Conservation (phyloP, 2,329 filamentous ascomycete genomes). For the Ploettnerulaceae sp. region DNA sequence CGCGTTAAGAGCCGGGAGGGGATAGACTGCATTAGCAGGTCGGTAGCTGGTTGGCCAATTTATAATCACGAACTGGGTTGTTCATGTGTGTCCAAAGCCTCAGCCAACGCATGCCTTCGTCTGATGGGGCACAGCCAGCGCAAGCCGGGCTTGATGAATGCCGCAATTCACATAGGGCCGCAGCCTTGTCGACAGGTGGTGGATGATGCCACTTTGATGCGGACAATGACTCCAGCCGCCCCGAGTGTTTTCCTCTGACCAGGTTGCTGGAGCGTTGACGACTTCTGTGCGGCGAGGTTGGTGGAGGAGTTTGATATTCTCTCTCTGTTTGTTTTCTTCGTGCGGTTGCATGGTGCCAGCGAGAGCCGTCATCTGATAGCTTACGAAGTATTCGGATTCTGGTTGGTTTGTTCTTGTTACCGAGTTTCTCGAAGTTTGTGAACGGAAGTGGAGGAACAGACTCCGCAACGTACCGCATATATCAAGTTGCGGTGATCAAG, state of each 20-base stretch:
- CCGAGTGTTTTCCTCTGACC: constrained; percentile 8
- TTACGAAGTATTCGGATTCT: constrained; percentile 1
- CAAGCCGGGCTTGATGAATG: too few relatives aligned
- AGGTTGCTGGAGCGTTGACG: constrained; percentile 4
- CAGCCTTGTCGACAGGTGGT: background rate
- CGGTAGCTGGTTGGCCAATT: background rate
- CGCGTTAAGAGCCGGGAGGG: background rate
- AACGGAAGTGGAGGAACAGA: constrained; percentile 5
- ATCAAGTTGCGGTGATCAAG: background rate
- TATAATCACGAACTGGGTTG: background rate
- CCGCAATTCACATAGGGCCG: constrained; percentile 8
- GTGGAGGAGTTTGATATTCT: background rate
- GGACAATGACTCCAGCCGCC: constrained; percentile 1
- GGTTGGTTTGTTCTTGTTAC: background rate
- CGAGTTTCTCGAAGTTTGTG: background rate
- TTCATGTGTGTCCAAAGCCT: background rate
- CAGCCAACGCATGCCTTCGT: background rate
- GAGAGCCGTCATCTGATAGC: constrained; percentile 9
- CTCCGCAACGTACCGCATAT: constrained; percentile 4
- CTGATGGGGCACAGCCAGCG: background rate
- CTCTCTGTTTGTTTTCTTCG: background rate
- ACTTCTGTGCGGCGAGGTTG: background rate
- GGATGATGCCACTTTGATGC: background rate
- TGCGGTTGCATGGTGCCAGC: background rate
- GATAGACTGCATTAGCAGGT: background rate